Base-by-base conservation (phyloP, 228 moss, liverwort and hornwort species). In the Sphagnum magellanicum region DNA sequence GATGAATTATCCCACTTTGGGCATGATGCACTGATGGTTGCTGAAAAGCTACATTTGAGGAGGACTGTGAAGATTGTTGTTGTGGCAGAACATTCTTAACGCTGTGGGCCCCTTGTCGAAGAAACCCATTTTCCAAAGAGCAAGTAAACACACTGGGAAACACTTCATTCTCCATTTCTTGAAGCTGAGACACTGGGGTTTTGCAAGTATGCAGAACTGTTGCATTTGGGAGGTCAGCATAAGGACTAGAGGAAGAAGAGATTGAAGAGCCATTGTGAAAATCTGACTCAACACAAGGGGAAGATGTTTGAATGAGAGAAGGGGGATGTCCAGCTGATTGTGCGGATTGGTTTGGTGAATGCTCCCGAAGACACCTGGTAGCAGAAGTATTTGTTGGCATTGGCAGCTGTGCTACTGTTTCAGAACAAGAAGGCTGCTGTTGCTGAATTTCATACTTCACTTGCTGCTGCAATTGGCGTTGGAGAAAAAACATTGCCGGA, bases 191-290 rank as follows among this genome's bases (percentile, higher is more conserved):
- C 1, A 55, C 12, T 55, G 55, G 55, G 49, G 74, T 74, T 53
- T 61, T 64, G 52, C 80, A 68, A 52, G 77, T 77, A 50, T 71
- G 64, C 59, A 75, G 69, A 52, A 75, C 75, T 51, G 64, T 71
- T 51, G 75, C 64, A 16, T 78, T 85, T 17, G 77, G 78, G 16
- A 84, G 67, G 73, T 49, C 79, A 60, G 82, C 66, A 46, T 82
- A 82, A 60, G 86, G 86, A 16, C 86, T 82, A 50, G 86, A 86
- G 10, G 86, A 86, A 49, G 86, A 86, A 14, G 86, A 86, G 10
- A 79, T 82, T 17, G 86, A 82, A 50, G 86, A 86, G n/a, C 86
- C 86, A 14, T 82, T 86, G 69, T 86, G 86, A 0, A 80, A 11
- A 4, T 86, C 86, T 5, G 75, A 82, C 71, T 86, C 86, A 0